These are phyloP conservation scores for Haplosporangium gracile DNA, from an alignment of 192 early-diverging fungal species.

Conservation along the genomic window DNA sequence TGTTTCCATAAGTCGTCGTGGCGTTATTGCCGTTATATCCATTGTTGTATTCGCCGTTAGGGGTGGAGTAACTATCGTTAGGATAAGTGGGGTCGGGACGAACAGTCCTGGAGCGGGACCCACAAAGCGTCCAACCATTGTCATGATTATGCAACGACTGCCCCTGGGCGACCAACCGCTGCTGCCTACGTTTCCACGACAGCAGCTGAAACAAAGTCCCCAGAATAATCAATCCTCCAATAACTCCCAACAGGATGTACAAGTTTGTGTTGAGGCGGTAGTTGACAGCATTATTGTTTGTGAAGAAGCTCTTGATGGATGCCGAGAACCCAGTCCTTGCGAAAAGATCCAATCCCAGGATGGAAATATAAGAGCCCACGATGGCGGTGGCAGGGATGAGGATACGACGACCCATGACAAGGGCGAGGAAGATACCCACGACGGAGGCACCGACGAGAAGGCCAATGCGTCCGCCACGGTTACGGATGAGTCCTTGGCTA, in stretches of 20 bases:
- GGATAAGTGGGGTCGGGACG: conserved; percentile 46
- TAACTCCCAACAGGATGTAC: conserved; percentile 43
- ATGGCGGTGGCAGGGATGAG: conserved; percentile 42
- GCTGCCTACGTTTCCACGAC: conserved; percentile 11
- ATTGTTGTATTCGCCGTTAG: not conserved
- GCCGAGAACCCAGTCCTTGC: conserved; percentile 36
- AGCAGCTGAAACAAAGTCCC: conserved; percentile 20
- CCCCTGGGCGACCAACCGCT: conserved; percentile 19
- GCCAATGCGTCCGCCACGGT: conserved; percentile 37
- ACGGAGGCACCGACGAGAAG: conserved; percentile 31
- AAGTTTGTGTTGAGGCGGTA: conserved; percentile 35
- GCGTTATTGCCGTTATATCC: not conserved
- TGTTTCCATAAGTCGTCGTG: not conserved
- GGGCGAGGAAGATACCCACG: conserved; percentile 13
- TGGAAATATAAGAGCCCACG: conserved; percentile 31
- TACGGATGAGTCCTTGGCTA: conserved; percentile 20
- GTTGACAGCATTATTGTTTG: conserved; percentile 4
- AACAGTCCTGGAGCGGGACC: not conserved
- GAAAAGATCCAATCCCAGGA: conserved; percentile 43
- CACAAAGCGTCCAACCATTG: conserved; percentile 16
- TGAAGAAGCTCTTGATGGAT: conserved; percentile 33
- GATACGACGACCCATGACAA: conserved; percentile 37
- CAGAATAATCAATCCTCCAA: conserved; percentile 20
- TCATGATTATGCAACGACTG: conserved; percentile 17
- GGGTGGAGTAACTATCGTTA: not conserved